A percentile compares a stretch with the other conserved stretches of the same genome.
Evolutionary conservation across 2,329 filamentous ascomycete genomes (phyloP).

Genomic region (Beauveria brongniartii): DNA sequence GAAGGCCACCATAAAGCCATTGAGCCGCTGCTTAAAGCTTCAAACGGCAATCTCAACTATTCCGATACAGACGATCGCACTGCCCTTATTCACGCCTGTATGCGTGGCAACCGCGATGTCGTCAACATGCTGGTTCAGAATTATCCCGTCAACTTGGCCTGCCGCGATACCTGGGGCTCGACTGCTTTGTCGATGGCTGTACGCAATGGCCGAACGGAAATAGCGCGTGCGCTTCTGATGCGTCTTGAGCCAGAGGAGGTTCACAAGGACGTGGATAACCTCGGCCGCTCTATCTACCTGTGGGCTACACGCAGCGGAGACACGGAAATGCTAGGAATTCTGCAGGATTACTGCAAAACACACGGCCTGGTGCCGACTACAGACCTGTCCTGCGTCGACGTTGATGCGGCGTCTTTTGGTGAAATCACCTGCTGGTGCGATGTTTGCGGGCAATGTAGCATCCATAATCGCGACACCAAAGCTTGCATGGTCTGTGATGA

Average conservation of each 20-base stretch:
- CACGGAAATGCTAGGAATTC: background rate
- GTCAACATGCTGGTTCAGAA: background rate
- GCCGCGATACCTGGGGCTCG: constrained; percentile 2
- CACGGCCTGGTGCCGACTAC: background rate
- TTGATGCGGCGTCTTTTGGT: background rate
- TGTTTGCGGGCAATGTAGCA: constrained; percentile 12
- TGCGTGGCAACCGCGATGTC: background rate
- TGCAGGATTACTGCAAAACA: background rate
- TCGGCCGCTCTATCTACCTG: background rate
- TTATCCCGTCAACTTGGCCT: background rate
- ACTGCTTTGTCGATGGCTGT: constrained; percentile 6
- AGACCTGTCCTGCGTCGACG: background rate
- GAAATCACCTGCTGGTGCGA: constrained; percentile 12
- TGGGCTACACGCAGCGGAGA: constrained; percentile 6
- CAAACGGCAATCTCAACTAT: background rate
- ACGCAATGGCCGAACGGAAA: background rate
- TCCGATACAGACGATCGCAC: constrained; percentile 1
- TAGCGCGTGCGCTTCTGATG: background rate
- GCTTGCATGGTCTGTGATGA: constrained; percentile 12
- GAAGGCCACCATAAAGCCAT: background rate
- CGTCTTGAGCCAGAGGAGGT: background rate
- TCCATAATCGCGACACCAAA: background rate
- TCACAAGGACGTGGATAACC: background rate
- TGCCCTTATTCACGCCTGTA: constrained; percentile 5
- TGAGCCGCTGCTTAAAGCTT: background rate